Conservation (phyloP, 116 monocot genomes). For the Trichopus zeylanicus region DNA sequence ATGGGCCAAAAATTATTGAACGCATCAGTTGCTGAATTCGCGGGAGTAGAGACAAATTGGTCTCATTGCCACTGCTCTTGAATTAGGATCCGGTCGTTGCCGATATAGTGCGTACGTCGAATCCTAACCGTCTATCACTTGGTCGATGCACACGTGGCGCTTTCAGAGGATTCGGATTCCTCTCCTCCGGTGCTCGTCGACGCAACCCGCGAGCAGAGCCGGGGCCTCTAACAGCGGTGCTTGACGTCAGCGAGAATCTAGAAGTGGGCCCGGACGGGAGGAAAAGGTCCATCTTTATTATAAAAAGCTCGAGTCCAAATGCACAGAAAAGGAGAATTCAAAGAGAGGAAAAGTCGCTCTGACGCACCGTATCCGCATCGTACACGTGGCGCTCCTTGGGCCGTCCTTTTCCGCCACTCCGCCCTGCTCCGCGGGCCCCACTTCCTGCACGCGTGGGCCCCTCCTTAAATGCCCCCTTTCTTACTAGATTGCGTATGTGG, state of each 20-base stretch:
- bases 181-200: not conserved
- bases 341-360: not conserved
- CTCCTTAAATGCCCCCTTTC: not conserved
- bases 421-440: not conserved
- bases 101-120: no score
- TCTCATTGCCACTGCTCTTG: no score
- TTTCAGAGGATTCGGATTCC: no score
- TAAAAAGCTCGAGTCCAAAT: no score
- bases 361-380: conserved; percentile 7
- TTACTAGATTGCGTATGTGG: not conserved
- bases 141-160: no score
- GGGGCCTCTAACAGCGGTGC: not conserved
- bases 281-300: not conserved
- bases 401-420: conserved; percentile 3
- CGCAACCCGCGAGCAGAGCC: not conserved
- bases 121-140: no score
- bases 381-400: not conserved
- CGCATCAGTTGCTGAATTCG: no score
- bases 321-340: not conserved
- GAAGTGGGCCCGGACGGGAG: not conserved
- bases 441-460: not conserved
- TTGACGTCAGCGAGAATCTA: not conserved
- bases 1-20: no score
- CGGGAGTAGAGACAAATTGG: no score
- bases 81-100: no score